Evolutionary conservation across 1,284 basidiomycete genomes (phyloP).

Genomic region (Crepidotus sp.): DNA sequence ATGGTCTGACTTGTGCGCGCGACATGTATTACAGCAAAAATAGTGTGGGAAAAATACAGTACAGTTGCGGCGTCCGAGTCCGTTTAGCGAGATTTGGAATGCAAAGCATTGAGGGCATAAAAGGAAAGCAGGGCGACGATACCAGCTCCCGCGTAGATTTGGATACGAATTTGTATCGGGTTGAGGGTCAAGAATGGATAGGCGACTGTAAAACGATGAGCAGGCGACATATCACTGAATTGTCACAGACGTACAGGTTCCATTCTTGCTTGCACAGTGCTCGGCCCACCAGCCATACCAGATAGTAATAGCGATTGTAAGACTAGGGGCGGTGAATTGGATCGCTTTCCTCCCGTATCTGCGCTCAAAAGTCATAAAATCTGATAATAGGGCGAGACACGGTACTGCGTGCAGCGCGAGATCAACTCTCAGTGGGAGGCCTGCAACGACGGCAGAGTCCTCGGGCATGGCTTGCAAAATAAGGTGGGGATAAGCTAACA

Average conservation of each 20-base stretch:
- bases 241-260: constrained; percentile 44
- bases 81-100: constrained; percentile 16
- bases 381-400: constrained; percentile 47
- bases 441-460: constrained; percentile 29
- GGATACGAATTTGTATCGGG: constrained; percentile 41
- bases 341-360: constrained; percentile 46
- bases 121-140: constrained; percentile 51
- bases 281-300: constrained; percentile 65
- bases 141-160: constrained; percentile 51
- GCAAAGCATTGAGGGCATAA: constrained; percentile 42
- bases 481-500: constrained; percentile 43
- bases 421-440: constrained; percentile 57
- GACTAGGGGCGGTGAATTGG: constrained; percentile 35
- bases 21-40: too few species aligned
- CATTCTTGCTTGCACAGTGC: constrained; percentile 52
- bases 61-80: neutral
- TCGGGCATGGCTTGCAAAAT: constrained; percentile 34
- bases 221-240: neutral
- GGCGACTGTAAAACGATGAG: constrained; percentile 42
- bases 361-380: constrained; percentile 63
- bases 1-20: too few species aligned
- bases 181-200: constrained; percentile 74
- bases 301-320: constrained; percentile 35
- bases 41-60: too few species aligned
- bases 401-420: constrained; percentile 62